Evolutionary conservation across 495 filamentous ascomycete genomes (phyloP).

Genomic region (Penicillium pancosmium): DNA sequence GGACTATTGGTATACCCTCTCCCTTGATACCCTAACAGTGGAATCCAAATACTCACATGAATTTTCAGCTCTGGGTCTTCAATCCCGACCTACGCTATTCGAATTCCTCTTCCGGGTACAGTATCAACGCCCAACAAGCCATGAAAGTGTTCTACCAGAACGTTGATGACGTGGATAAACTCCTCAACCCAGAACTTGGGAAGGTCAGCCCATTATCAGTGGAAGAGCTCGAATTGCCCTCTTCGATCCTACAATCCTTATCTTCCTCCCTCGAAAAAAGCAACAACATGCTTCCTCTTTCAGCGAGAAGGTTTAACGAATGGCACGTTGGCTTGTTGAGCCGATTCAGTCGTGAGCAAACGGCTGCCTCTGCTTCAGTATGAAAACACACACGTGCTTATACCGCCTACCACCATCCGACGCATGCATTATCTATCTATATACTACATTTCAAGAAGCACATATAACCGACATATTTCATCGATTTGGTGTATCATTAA

Average conservation of each 20-base stretch:
- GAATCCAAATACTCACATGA: slow-evolving; percentile 30
- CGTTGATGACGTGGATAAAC: slow-evolving; percentile 51
- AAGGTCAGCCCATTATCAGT: slow-evolving; percentile 49
- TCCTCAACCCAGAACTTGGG: slow-evolving; percentile 55
- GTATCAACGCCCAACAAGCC: slow-evolving; percentile 48
- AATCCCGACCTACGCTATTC: slow-evolving; percentile 68
- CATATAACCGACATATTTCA: not conserved
- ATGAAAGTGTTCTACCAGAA: slow-evolving; percentile 68
- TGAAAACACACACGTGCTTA: not conserved
- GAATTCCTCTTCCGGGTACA: slow-evolving; percentile 42
- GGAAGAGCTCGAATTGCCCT: slow-evolving; percentile 67
- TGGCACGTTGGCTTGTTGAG: slow-evolving; percentile 71
- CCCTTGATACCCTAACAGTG: slow-evolving; percentile 34
- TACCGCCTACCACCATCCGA: not conserved
- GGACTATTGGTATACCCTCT: slow-evolving; percentile 44
- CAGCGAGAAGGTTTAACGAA: slow-evolving; percentile 58
- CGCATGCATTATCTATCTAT: not conserved
- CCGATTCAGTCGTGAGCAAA: slow-evolving; percentile 29
- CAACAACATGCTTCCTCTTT: slow-evolving; percentile 56
- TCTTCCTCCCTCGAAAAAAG: slow-evolving; percentile 46
- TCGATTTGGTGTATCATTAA: slow-evolving; percentile 10
- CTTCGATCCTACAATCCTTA: slow-evolving; percentile 48
- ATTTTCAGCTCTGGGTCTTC: slow-evolving; percentile 64
- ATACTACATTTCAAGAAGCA: not conserved
- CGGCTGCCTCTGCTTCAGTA: not conserved